Evolutionary conservation across 192 early-diverging fungal species (phyloP).

Genomic region (Coemansia aciculifera): DNA sequence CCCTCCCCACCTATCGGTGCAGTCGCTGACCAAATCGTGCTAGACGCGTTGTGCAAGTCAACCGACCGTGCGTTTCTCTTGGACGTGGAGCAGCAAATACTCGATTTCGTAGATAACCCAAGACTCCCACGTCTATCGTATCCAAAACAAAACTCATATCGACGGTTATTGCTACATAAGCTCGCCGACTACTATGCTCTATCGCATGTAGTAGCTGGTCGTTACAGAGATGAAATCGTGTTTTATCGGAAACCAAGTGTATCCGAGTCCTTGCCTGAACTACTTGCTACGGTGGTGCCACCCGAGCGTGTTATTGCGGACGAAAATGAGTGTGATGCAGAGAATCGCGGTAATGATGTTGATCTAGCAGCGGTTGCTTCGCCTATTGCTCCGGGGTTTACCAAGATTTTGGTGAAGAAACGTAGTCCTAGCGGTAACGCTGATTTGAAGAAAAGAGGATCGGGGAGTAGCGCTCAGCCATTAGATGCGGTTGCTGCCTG

Average conservation of each 20-base stretch:
- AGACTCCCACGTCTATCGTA: conserved; percentile 8
- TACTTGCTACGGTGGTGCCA: background rate
- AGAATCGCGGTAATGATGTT: background rate
- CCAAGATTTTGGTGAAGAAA: conserved; percentile 23
- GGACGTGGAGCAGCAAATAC: conserved; percentile 10
- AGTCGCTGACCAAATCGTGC: conserved; percentile 16
- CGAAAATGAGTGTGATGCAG: background rate
- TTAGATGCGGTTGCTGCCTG: background rate
- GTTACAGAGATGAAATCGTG: conserved; percentile 21
- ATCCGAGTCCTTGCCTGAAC: background rate
- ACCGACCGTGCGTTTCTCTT: conserved; percentile 24
- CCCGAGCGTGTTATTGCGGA: background rate
- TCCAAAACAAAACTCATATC: conserved; percentile 33
- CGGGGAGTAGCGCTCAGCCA: background rate
- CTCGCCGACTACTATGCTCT: conserved; percentile 26
- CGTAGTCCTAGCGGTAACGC: background rate
- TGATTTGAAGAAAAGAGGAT: background rate
- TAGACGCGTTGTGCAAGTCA: conserved; percentile 10
- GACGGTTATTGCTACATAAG: conserved; percentile 26
- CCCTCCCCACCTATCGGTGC: background rate
- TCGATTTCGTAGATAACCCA: conserved; percentile 15
- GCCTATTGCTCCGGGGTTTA: conserved; percentile 8
- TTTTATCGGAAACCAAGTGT: conserved; percentile 18
- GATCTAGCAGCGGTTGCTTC: background rate
- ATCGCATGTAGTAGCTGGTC: conserved; percentile 29